Evolutionary conservation across 192 early-diverging fungal species (phyloP).

Genomic region (Rhizophlyctis rosea): DNA sequence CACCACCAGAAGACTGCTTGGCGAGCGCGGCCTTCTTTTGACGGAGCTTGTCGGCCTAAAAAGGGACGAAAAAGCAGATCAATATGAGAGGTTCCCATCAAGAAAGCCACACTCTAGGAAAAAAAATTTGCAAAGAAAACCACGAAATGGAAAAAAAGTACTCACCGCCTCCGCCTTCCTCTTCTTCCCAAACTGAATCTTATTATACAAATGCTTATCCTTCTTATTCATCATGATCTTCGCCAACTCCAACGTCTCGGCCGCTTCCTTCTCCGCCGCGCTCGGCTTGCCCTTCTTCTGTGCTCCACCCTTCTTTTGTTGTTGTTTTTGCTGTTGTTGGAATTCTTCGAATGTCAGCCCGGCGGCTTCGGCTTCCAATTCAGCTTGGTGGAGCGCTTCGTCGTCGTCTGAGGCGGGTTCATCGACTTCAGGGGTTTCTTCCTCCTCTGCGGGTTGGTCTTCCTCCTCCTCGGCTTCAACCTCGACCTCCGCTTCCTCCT

Average conservation of each 20-base stretch:
- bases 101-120: too few species aligned
- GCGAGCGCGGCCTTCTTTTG: neutral
- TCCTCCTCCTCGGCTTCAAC: conserved; percentile 57
- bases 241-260: conserved; percentile 66
- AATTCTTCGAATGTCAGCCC: conserved; percentile 67
- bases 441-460: conserved; percentile 42
- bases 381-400: conserved; percentile 52
- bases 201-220: conserved; percentile 72
- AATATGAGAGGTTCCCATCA: too few species aligned
- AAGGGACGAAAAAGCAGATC: too few species aligned
- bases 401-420: conserved; percentile 40
- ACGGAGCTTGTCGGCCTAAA: neutral
- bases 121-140: too few species aligned
- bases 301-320: conserved; percentile 18
- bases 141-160: too few species aligned
- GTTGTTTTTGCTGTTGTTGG: conserved; percentile 29
- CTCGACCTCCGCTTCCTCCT: conserved; percentile 47
- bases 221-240: conserved; percentile 88
- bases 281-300: conserved; percentile 32
- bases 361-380: conserved; percentile 68
- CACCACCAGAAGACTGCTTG: too few species aligned
- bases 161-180: conserved; percentile 64
- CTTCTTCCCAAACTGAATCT: conserved; percentile 73
- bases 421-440: conserved; percentile 12
- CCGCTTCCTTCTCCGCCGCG: conserved; percentile 49